Evolutionary conservation across 2,329 filamentous ascomycete species (phyloP), one percentile per base, ranked within the genome.

Genomic region (Claviceps sp.): DNA sequence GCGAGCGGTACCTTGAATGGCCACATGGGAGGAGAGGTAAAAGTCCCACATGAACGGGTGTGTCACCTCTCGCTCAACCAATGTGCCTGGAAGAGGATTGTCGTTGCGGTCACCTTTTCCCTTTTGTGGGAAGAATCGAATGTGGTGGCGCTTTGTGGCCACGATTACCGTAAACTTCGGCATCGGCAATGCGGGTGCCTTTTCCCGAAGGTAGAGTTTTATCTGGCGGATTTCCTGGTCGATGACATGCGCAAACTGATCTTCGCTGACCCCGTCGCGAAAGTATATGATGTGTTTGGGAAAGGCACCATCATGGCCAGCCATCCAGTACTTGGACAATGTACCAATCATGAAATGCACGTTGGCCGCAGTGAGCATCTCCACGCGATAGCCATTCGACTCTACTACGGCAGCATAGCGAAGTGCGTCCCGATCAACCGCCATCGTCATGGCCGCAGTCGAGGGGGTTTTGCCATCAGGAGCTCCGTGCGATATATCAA

Each of bases 41-140:
- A 95, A 95, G 63, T 97, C 93, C 64, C 85, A 94, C 64, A 95
- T 86, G 62, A 85, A 87, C 0, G 93, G 88, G 61, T 91, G 87
- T 0, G 89, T 96, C n/a, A 94, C 83, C 54, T 95, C 91, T 37
- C 75, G 77, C 67, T 97, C 91, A 5, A 98, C 83, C 1, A 98
- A 65, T 0, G 87, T 95, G 3, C 93, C 94, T 0, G 91, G 91
- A 0, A 91, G 66, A 1, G 89, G 78, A 62, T 97, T 98, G 38
- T 75, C 78, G 57, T 95, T 94, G 48, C 75, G 76, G 62, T 98
- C 93, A n/a, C 65, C 68, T 0, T 71, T 67, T 18, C 65, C 68
- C 0, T 71, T 67, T 47, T 79, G 76, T 0, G 93, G 91, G 72
- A 97, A 97, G 65, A 95, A 89, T 16, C 93, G 86, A 50, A 95